Conservation (phyloP, 257 asterid genomes). For the Cruciata laevipes region DNA sequence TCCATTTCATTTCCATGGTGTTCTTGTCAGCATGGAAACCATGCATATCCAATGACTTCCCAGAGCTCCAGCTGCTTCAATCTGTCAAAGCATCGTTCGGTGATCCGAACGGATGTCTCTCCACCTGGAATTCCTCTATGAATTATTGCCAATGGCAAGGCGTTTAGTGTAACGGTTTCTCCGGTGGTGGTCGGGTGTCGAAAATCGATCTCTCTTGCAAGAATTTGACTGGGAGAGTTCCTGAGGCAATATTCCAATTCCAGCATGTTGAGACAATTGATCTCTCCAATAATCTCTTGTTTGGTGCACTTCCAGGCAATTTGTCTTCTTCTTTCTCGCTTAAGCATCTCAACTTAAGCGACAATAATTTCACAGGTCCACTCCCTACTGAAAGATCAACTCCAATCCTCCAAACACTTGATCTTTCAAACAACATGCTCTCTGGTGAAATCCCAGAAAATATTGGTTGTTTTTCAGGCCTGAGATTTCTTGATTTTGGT, state of each 20-base stretch:
- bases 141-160: conserved; percentile 65
- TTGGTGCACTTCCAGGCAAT: conserved; percentile 45
- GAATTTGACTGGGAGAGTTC: conserved; percentile 55
- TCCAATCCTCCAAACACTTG: conserved; percentile 47
- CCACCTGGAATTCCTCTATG: conserved; percentile 55
- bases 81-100: conserved; percentile 43
- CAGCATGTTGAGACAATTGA: conserved; percentile 46
- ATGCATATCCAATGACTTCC: conserved; percentile 23
- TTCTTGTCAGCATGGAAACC: conserved; percentile 22
- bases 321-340: conserved; percentile 37
- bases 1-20: not conserved
- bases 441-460: conserved; percentile 51
- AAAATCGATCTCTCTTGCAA: conserved; percentile 52
- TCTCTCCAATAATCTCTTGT: conserved; percentile 57
- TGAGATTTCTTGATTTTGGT: conserved; percentile 58
- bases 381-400: conserved; percentile 26
- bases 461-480: conserved; percentile 51
- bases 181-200: conserved; percentile 35
- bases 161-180: conserved; percentile 45
- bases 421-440: conserved; percentile 66
- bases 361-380: conserved; percentile 60
- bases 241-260: conserved; percentile 39
- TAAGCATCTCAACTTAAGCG: conserved; percentile 57
- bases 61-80: conserved; percentile 45
- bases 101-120: conserved; percentile 41